Conservation (phyloP, 345 rosid species). For the Aurinia saxatilis region DNA sequence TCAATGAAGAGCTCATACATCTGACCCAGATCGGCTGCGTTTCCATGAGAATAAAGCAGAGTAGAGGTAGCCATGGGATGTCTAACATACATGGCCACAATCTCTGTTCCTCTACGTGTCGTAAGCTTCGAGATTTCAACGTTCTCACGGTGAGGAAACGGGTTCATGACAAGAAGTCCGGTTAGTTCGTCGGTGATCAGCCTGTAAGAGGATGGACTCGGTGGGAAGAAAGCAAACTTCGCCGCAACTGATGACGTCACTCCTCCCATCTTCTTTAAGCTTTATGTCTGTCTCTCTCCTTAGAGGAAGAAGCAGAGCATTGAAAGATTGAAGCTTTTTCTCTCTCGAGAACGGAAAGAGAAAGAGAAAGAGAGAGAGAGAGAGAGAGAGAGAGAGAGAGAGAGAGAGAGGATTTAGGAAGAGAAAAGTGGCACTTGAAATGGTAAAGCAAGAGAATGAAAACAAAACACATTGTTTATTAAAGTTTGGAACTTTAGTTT, state of each 20-base stretch:
- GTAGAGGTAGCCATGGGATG: slow-evolving; percentile 90
- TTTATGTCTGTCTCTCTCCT: slow-evolving; percentile 1
- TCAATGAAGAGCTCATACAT: slow-evolving; percentile 98
- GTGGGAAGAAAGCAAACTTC: slow-evolving; percentile 95
- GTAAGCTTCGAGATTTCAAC: slow-evolving; percentile 75
- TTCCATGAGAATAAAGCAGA: slow-evolving; percentile 91
- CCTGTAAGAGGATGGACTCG: slow-evolving; percentile 92
- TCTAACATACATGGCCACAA: slow-evolving; percentile 72
- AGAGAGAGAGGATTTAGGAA: slow-evolving; percentile 27
- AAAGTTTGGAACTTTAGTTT: slow-evolving; percentile 12
- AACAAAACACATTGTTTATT: slow-evolving; percentile 22
- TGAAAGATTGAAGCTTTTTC: slow-evolving; percentile 20
- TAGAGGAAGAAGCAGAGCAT: not conserved
- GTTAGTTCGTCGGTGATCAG: slow-evolving; percentile 58
- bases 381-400: slow-evolving; percentile 15
- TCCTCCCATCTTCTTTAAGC: slow-evolving; percentile 57
- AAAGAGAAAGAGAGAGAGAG: slow-evolving; percentile 16
- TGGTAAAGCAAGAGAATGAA: slow-evolving; percentile 14
- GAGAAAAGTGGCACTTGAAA: slow-evolving; percentile 31
- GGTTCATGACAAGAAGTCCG: slow-evolving; percentile 67
- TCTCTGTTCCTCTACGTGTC: slow-evolving; percentile 74
- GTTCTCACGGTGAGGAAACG: slow-evolving; percentile 91
- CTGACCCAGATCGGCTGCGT: slow-evolving; percentile 99
- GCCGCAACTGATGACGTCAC: slow-evolving; percentile 97
- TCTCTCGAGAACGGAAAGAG: slow-evolving; percentile 19